Conservation (phyloP, 495 filamentous ascomycete species). For the Beverwykella pulmonaria region DNA sequence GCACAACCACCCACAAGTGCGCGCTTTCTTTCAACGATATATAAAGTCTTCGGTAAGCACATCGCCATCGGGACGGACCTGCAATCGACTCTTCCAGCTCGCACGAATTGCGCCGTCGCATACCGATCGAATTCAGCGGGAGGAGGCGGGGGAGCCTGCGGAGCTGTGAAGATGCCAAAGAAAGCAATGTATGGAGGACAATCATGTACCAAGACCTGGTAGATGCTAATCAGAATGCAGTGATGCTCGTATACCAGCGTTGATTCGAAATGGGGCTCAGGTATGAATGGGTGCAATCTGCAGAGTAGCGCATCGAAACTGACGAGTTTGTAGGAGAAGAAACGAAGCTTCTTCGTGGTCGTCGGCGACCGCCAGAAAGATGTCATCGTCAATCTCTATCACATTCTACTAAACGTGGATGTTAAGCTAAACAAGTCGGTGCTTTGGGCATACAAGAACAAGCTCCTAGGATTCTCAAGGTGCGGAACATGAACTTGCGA, state of each 20-base stretch:
- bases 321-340: slow-evolving; percentile 66
- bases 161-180: slow-evolving; percentile 46
- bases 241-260: slow-evolving; percentile 92
- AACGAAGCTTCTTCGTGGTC: slow-evolving; percentile 94
- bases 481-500: slow-evolving; percentile 28
- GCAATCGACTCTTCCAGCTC: background rate
- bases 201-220: background rate
- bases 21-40: background rate
- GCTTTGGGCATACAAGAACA: slow-evolving; percentile 99
- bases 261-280: slow-evolving; percentile 93
- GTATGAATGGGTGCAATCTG: slow-evolving; percentile 34
- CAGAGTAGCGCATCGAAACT: background rate
- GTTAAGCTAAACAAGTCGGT: slow-evolving; percentile 96
- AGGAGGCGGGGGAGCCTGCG: slow-evolving; percentile 34
- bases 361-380: slow-evolving; percentile 97
- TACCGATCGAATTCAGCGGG: background rate
- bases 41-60: background rate
- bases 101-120: background rate
- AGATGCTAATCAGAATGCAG: slow-evolving; percentile 47
- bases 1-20: background rate
- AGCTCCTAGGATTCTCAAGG: slow-evolving; percentile 87
- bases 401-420: slow-evolving; percentile 86
- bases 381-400: slow-evolving; percentile 93
- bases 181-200: slow-evolving; percentile 44
- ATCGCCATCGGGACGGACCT: background rate